phyloP scores from a whole-genome alignment of 2,329 filamentous ascomycete genomes.

The Aspergillus glaucus region DNA sequence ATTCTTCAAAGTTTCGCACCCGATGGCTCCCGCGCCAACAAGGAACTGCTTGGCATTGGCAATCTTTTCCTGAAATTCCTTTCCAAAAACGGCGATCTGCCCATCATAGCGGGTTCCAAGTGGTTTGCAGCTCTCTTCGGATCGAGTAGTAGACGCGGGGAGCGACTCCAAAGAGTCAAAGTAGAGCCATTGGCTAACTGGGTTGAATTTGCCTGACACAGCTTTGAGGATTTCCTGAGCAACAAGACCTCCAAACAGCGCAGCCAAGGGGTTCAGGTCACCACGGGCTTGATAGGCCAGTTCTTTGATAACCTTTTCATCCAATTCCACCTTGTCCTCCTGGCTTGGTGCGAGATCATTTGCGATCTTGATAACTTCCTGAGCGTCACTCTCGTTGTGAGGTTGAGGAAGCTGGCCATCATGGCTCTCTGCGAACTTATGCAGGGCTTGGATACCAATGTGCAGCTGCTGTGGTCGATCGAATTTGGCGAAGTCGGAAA shows the following conservation, averaged over 20 bases:
- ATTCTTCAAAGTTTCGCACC: conserved; percentile 98
- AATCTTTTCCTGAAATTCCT: conserved; percentile 89
- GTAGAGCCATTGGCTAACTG: conserved; percentile 94
- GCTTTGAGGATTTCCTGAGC: conserved; percentile 96
- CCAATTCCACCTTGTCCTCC: conserved; percentile 71
- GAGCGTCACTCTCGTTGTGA: conserved; percentile 77
- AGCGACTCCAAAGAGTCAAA: conserved; percentile 97
- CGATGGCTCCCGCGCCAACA: conserved; percentile 93
- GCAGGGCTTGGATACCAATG: conserved; percentile 84
- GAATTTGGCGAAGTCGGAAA: conserved; percentile 97
- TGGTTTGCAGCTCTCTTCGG: conserved; percentile 83
- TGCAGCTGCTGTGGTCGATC: conserved; percentile 90
- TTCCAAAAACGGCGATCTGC: conserved; percentile 93
- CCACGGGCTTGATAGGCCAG: conserved; percentile 90
- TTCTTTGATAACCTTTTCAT: conserved; percentile 88
- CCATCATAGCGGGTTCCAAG: conserved; percentile 84
- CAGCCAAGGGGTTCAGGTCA: conserved; percentile 85
- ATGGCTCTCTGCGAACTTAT: conserved; percentile 72
- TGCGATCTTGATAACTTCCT: conserved; percentile 67
- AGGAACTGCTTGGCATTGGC: conserved; percentile 87
- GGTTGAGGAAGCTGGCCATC: conserved; percentile 68
- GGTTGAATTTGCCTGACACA: conserved; percentile 94
- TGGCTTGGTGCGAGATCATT: conserved; percentile 61
- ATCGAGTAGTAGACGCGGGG: conserved; percentile 66
- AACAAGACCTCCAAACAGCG: conserved; percentile 87